Evolutionary conservation across 352 stramenopile species (phyloP).

Genomic region (Pythium myriotylum): DNA sequence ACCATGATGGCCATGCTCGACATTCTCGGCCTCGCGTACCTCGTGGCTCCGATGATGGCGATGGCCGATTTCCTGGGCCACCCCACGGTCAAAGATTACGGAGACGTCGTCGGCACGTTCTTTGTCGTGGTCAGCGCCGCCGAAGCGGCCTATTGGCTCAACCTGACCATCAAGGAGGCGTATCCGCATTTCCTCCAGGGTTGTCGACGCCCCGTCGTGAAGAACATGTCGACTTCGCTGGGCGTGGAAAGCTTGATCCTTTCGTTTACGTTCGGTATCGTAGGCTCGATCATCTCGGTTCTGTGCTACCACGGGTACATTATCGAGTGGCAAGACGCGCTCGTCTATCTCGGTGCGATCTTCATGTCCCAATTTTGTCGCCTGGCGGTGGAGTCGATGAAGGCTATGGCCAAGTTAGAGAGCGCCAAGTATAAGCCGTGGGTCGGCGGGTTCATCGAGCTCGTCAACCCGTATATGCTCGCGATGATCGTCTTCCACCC

Average conservation of each 20-base stretch:
- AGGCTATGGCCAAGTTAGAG: constrained; percentile 40
- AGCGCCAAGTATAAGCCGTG: constrained; percentile 22
- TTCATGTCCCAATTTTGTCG: constrained; percentile 28
- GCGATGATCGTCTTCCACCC: constrained; percentile 65
- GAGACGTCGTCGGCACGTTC: constrained; percentile 47
- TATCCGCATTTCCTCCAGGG: constrained; percentile 3
- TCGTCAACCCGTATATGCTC: constrained; percentile 61
- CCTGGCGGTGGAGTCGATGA: constrained; percentile 42
- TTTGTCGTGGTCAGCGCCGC: constrained; percentile 35
- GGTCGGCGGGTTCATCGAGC: constrained; percentile 45
- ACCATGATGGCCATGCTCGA: constrained; percentile 57
- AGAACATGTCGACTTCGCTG: constrained; percentile 17
- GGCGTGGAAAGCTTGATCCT: constrained; percentile 33
- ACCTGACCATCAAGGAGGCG: constrained; percentile 6
- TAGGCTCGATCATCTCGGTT: constrained; percentile 21
- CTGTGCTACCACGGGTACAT: constrained; percentile 20
- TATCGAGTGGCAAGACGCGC: constrained; percentile 10
- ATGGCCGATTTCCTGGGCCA: constrained; percentile 58
- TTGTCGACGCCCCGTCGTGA: constrained; percentile 9
- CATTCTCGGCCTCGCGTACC: constrained; percentile 51
- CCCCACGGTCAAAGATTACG: constrained; percentile 34
- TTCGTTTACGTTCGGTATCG: constrained; percentile 36
- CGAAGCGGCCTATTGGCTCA: constrained; percentile 18
- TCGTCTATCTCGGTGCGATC: constrained; percentile 19
- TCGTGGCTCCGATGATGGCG: constrained; percentile 70